Conservation (phyloP, 495 filamentous ascomycete species). For the Daldinia concentrica region DNA sequence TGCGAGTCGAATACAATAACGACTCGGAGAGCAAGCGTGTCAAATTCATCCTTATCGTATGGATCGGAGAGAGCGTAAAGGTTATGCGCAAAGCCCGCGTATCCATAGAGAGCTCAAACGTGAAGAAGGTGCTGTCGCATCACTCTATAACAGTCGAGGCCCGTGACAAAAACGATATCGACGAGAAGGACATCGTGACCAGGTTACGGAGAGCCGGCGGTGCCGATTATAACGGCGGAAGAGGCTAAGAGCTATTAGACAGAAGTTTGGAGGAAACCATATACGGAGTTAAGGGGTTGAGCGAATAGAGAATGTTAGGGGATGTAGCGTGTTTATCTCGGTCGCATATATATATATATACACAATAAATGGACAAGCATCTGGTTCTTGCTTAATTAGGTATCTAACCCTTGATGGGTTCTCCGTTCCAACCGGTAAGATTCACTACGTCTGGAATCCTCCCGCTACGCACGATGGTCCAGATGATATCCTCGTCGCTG, state of each 20-base stretch:
- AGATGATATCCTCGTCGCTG: constrained; percentile 62
- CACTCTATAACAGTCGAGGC: constrained; percentile 64
- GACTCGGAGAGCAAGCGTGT: constrained; percentile 66
- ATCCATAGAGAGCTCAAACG: constrained; percentile 64
- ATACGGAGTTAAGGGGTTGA: constrained; percentile 3
- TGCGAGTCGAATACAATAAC: constrained; percentile 66
- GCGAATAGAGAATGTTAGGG: constrained; percentile 1
- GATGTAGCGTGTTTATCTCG: constrained; percentile 8
- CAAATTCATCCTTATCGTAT: constrained; percentile 66
- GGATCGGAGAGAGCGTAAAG: constrained; percentile 64
- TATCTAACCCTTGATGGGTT: constrained; percentile 21
- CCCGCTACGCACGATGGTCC: constrained; percentile 64
- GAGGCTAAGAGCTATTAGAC: constrained; percentile 45
- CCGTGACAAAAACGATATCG: constrained; percentile 59
- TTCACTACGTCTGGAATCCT: constrained; percentile 60
- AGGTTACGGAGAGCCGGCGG: constrained; percentile 64
- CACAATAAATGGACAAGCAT: constrained; percentile 33
- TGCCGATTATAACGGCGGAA: constrained; percentile 67
- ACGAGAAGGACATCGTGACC: constrained; percentile 62
- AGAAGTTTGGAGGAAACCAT: neutral
- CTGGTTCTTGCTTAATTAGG: constrained; percentile 6
- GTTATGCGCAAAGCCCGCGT: constrained; percentile 69
- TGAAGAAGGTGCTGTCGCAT: constrained; percentile 64
- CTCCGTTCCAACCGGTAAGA: constrained; percentile 59
- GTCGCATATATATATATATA: constrained; percentile 37